These are phyloP conservation scores for Ulmus americana DNA, from an alignment of 331 rosid genomes.

Conservation along the genomic window DNA sequence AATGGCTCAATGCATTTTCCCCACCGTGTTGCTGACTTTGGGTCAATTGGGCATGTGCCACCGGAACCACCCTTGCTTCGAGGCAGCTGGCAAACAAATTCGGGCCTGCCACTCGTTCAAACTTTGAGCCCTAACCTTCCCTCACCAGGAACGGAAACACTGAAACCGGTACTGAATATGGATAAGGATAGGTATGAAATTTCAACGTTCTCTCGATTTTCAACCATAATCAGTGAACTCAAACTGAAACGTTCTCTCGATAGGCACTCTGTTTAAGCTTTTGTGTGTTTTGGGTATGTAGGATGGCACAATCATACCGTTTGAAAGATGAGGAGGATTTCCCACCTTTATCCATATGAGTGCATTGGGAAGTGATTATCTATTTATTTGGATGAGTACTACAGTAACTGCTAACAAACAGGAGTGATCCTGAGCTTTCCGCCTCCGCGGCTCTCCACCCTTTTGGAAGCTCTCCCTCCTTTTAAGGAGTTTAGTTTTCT, in stretches of 20 bases:
- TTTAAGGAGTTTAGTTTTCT: constrained; percentile 24
- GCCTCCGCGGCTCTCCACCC: constrained; percentile 11
- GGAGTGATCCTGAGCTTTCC: constrained; percentile 19
- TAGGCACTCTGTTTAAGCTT: constrained; percentile 9
- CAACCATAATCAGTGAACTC: neutral
- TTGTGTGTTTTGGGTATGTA: constrained; percentile 26
- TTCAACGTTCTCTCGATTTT: constrained; percentile 4
- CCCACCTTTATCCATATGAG: constrained; percentile 41
- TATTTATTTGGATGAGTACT: constrained; percentile 15
- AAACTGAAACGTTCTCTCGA: neutral
- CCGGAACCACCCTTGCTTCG: constrained; percentile 15
- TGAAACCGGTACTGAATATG: constrained; percentile 12
- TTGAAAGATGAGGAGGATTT: constrained; percentile 47
- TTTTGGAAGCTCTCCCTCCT: constrained; percentile 22
- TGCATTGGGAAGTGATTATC: constrained; percentile 5
- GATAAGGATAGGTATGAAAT: constrained; percentile 33
- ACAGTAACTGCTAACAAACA: constrained; percentile 29
- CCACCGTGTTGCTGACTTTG: constrained; percentile 24
- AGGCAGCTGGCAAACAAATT: constrained; percentile 26
- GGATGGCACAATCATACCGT: constrained; percentile 35
- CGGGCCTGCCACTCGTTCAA: constrained; percentile 7
- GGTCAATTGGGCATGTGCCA: constrained; percentile 24
- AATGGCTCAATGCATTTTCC: constrained; percentile 28
- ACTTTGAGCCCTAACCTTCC: constrained; percentile 1
- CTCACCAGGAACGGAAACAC: constrained; percentile 19